These are phyloP conservation scores for Nemania serpens DNA, from an alignment of 2,329 filamentous ascomycete genomes.

Conservation along the genomic window DNA sequence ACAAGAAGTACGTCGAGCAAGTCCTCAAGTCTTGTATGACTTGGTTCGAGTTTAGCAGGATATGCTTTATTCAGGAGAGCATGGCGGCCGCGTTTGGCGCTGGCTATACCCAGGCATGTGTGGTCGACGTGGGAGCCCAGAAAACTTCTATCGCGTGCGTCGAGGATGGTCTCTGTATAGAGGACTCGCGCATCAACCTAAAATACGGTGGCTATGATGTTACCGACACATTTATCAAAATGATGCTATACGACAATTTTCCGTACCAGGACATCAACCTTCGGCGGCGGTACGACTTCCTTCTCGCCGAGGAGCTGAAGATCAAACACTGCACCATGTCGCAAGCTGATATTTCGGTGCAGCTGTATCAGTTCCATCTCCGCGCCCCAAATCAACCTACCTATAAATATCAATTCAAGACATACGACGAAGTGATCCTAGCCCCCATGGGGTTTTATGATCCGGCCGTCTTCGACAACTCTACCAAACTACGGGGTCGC, in stretches of 20 bases:
- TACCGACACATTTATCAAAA: slow-evolving; percentile 92
- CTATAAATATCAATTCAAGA: slow-evolving; percentile 92
- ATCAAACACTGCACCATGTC: slow-evolving; percentile 90
- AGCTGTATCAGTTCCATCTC: slow-evolving; percentile 87
- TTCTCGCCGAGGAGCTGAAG: slow-evolving; percentile 94
- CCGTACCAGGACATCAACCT: slow-evolving; percentile 96
- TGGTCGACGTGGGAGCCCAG: slow-evolving; percentile 94
- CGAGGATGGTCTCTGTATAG: slow-evolving; percentile 92
- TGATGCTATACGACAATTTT: slow-evolving; percentile 97
- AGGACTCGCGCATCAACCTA: slow-evolving; percentile 92
- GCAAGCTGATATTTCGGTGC: slow-evolving; percentile 85
- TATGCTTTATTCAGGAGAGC: slow-evolving; percentile 96
- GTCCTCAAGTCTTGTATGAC: slow-evolving; percentile 83
- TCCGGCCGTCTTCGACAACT: slow-evolving; percentile 83
- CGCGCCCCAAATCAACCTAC: slow-evolving; percentile 87
- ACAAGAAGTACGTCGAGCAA: slow-evolving; percentile 87
- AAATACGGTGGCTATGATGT: slow-evolving; percentile 94
- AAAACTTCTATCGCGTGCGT: slow-evolving; percentile 98
- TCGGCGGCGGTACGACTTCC: slow-evolving; percentile 84
- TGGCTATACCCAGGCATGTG: slow-evolving; percentile 90
- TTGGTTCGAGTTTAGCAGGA: slow-evolving; percentile 85
- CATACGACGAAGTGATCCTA: slow-evolving; percentile 94
- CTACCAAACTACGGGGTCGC: slow-evolving; percentile 76
- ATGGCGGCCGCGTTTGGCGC: slow-evolving; percentile 94
- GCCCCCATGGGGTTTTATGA: slow-evolving; percentile 94